Evolutionary conservation across 257 asterid genomes (phyloP).

Genomic region (Rubia yunnanensis): DNA sequence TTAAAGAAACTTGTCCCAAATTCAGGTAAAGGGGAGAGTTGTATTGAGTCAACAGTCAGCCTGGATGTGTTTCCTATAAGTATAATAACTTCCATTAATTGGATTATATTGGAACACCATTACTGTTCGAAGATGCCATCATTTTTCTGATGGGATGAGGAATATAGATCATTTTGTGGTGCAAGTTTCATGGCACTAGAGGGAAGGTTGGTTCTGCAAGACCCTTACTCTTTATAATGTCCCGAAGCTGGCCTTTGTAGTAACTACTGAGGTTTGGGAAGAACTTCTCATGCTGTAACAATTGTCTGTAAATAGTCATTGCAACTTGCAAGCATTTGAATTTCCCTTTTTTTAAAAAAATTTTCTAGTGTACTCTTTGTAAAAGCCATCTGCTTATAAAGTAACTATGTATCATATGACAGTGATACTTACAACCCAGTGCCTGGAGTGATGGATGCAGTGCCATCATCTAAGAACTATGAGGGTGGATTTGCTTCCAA

Average conservation of each 20-base stretch:
- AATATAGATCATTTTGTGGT: neutral
- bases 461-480: constrained; percentile 81
- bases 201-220: neutral
- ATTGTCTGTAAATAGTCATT: neutral
- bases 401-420: constrained; percentile 9
- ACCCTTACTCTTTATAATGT: neutral
- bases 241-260: neutral
- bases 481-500: constrained; percentile 84
- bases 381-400: neutral
- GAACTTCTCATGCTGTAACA: neutral
- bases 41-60: neutral
- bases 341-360: no score
- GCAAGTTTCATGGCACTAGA: neutral
- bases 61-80: neutral
- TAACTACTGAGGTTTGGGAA: neutral
- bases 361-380: neutral
- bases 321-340: neutral
- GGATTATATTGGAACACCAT: neutral
- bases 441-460: constrained; percentile 96
- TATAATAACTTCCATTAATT: neutral
- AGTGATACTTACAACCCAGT: constrained; percentile 94
- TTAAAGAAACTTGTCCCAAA: neutral
- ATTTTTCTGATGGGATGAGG: neutral
- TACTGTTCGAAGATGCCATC: neutral
- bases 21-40: neutral